Conservation (phyloP, 2,329 filamentous ascomycete genomes). For the Rutstroemia sp. region DNA sequence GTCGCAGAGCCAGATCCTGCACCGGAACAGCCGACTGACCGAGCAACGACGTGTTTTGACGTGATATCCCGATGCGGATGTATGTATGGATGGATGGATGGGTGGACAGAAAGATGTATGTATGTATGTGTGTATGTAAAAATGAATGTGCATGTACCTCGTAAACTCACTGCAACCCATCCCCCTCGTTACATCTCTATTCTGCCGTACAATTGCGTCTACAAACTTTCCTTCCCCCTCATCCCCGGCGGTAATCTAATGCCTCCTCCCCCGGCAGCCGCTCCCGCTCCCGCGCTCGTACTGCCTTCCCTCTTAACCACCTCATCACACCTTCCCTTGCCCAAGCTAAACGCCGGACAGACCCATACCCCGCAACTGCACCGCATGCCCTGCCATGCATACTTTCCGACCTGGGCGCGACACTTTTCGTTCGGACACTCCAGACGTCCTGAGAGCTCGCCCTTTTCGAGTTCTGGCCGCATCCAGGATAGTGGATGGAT, state of each 20-base stretch:
- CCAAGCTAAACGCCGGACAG: constrained; percentile 80
- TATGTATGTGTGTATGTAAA: no score
- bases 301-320: constrained; percentile 15
- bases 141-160: no score
- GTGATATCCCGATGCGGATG: no score
- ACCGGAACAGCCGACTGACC: no score
- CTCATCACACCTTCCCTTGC: constrained; percentile 77
- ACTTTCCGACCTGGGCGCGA: constrained; percentile 77
- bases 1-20: no score
- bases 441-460: constrained; percentile 74
- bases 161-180: no score
- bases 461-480: constrained; percentile 72
- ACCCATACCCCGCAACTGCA: constrained; percentile 91
- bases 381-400: constrained; percentile 91
- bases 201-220: no score
- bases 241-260: constrained; percentile 50
- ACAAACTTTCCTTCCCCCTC: constrained; percentile 16
- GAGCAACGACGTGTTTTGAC: no score
- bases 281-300: constrained; percentile 2
- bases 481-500: constrained; percentile 94
- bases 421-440: constrained; percentile 76
- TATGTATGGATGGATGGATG: no score
- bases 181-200: no score
- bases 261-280: constrained; percentile 23
- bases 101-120: no score